phyloP scores from a whole-genome alignment of 2,329 filamentous ascomycete genomes.

The Herpotrichia juniperi region DNA sequence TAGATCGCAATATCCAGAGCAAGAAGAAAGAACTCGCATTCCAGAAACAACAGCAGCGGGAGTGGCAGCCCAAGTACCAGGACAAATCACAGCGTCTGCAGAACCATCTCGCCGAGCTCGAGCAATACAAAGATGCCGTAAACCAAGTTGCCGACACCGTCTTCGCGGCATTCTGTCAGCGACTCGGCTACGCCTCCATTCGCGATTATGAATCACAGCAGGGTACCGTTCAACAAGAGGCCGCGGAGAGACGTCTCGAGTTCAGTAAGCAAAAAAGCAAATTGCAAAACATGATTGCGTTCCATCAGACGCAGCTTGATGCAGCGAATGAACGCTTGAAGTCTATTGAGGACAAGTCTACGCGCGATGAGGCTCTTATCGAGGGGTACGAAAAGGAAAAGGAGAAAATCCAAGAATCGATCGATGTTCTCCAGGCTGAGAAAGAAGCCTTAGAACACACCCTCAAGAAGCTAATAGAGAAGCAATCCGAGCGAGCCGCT shows the following conservation, averaged over 20 bases:
- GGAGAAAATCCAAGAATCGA: conserved; percentile 72
- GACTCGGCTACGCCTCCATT: conserved; percentile 86
- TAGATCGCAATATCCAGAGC: conserved; percentile 82
- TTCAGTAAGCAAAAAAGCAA: conserved; percentile 79
- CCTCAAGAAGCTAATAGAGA: conserved; percentile 70
- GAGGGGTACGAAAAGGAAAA: conserved; percentile 70
- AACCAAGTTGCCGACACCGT: conserved; percentile 85
- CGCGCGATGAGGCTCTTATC: conserved; percentile 72
- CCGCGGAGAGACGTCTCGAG: conserved; percentile 81
- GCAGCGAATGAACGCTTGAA: conserved; percentile 73
- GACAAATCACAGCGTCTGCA: conserved; percentile 74
- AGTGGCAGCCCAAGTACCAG: conserved; percentile 77
- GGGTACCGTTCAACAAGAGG: conserved; percentile 89
- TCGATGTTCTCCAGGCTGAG: conserved; percentile 76
- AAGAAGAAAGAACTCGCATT: conserved; percentile 82
- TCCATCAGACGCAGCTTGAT: conserved; percentile 74
- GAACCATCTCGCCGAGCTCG: conserved; percentile 62
- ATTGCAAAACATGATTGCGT: conserved; percentile 65
- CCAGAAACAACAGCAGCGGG: conserved; percentile 73
- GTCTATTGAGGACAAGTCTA: conserved; percentile 68
- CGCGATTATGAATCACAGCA: conserved; percentile 93
- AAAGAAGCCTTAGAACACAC: conserved; percentile 76
- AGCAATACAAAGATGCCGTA: conserved; percentile 67
- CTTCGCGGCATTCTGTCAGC: conserved; percentile 83
- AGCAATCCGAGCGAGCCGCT: conserved; percentile 72